These are phyloP conservation scores for Phylloporus gajari DNA, from an alignment of 1,284 basidiomycete species.

Conservation along the genomic window DNA sequence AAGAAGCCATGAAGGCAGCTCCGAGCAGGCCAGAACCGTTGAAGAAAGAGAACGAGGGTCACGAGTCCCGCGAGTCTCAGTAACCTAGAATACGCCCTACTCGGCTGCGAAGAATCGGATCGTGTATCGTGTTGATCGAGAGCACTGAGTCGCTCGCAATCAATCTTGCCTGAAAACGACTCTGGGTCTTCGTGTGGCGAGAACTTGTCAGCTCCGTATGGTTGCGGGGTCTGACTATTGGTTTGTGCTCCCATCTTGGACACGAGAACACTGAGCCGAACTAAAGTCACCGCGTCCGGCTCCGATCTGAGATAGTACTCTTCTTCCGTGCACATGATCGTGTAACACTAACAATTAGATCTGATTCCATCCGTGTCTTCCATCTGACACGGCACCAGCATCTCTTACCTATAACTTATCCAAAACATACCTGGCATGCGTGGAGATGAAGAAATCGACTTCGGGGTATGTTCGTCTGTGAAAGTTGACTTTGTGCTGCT, in stretches of 20 bases:
- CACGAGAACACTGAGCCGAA: too few species aligned
- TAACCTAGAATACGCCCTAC: not conserved
- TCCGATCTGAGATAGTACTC: too few species aligned
- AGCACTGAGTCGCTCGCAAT: slow-evolving; percentile 23
- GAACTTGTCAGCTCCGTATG: not conserved
- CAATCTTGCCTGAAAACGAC: slow-evolving; percentile 10
- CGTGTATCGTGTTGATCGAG: not conserved
- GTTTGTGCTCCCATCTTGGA: not conserved
- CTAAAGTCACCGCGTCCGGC: too few species aligned
- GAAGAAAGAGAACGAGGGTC: slow-evolving; percentile 20
- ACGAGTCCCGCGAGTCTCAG: slow-evolving; percentile 19
- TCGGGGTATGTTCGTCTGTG: too few species aligned
- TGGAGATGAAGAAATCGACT: too few species aligned
- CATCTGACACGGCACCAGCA: too few species aligned
- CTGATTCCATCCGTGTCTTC: too few species aligned
- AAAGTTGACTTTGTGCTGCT: too few species aligned
- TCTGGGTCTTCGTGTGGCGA: not conserved
- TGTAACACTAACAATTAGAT: too few species aligned
- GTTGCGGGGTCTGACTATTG: not conserved
- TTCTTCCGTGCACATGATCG: too few species aligned
- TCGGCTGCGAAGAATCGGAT: not conserved
- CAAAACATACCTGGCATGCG: too few species aligned
- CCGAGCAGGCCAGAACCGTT: slow-evolving; percentile 15
- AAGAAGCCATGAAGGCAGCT: not conserved
- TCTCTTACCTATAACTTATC: too few species aligned